Evolutionary conservation across 2,329 filamentous ascomycete genomes (phyloP).

Genomic region (Trichoderma brevicompactum): DNA sequence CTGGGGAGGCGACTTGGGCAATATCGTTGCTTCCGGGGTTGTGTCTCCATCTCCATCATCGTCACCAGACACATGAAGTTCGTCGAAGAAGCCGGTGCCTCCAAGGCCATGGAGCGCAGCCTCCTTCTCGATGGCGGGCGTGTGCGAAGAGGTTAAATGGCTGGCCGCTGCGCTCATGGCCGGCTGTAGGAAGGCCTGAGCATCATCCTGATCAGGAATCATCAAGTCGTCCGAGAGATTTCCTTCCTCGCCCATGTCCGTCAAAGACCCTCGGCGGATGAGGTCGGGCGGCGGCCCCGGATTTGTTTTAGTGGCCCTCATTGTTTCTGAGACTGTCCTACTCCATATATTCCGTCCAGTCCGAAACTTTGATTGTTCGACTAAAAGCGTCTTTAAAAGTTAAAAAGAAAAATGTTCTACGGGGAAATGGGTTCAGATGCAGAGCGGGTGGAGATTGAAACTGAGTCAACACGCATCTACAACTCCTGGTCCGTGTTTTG

Average conservation of each 20-base stretch:
- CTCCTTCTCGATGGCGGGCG: conserved; percentile 62
- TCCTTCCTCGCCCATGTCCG: conserved; percentile 23
- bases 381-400: not conserved
- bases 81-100: conserved; percentile 37
- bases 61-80: conserved; percentile 31
- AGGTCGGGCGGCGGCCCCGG: not conserved
- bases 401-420: not conserved
- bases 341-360: not conserved
- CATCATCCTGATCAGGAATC: conserved; percentile 56
- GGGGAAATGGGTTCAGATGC: not conserved
- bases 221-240: conserved; percentile 34
- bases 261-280: not conserved
- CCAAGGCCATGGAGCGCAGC: conserved; percentile 55
- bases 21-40: conserved; percentile 34
- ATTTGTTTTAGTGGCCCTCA: not conserved
- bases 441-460: not conserved
- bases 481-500: not conserved
- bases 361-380: too few relatives aligned
- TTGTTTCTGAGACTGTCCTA: conserved; percentile 1
- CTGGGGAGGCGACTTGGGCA: conserved; percentile 31
- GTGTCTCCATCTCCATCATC: conserved; percentile 34
- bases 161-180: conserved; percentile 61
- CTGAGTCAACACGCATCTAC: conserved; percentile 1
- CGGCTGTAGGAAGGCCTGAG: conserved; percentile 63
- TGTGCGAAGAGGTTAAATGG: conserved; percentile 58